Evolutionary conservation across 164 flowering plant genomes (phyloP), one percentile per base, ranked within the genome.

Genomic region (Platanus orientalis): DNA sequence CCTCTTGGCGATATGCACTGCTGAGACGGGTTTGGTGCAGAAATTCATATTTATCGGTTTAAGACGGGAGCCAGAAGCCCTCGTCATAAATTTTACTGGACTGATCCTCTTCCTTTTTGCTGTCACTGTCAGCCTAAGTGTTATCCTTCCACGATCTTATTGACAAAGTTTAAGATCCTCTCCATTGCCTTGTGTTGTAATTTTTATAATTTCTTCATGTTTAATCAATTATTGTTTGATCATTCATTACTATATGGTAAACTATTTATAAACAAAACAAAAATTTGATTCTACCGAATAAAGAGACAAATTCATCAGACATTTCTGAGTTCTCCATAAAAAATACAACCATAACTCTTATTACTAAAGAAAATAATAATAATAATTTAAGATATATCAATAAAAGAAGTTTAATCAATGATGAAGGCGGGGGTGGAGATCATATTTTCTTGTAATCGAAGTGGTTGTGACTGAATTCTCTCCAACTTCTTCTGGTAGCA

Each of bases 1-100:
- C 68, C 60, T 80, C 53, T 67, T 88, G 74, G 84, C 76, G 19
- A 64, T 80, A 5, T 17, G 74, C 56, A 75, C 82, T 0, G 92
- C 88, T 2, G 70, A 67, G 61, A 71, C 72, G 0, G 87, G 92
- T 45, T 53, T 87, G 66, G 57, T 70, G 1, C 65, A 78, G 69
- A 75, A 40, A 36, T 77, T 76, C 75, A 25, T 23, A 3, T 32
- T 50, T 32, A 32, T 69, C 20, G 58, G 48, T 21, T 69, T 75
- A 17, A 24, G 6, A 4, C 66, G 48, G 7, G 53, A 52, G n/a
- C 76, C 58, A 34, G 81, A 86, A 75, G 85, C 75, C 20, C 79
- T 81, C 10, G 56, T 88, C 0, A 66, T 85, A 12, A 90, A 84
- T 69, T 83, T 90, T 72, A 83, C 80, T 6, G 95, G 89, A 1